A percentile compares a stretch with the other conserved stretches of the same genome.
phyloP scores from a whole-genome alignment of 805 yeast species.

The Saccharomycopsis malanga region DNA sequence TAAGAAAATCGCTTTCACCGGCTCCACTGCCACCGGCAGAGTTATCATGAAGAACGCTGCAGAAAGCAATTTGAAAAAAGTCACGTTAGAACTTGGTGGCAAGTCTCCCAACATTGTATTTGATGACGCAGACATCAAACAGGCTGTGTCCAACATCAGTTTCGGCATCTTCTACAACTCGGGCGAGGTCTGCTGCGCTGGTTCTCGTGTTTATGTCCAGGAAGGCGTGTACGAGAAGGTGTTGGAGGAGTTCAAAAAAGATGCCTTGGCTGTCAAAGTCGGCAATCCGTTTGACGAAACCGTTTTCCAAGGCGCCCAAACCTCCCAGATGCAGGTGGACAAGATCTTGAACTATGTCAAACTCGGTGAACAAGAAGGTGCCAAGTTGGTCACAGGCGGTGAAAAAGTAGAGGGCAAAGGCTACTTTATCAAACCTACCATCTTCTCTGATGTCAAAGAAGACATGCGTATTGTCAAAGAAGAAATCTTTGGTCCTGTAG shows the following conservation, averaged over 20 bases:
- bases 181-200: constrained; percentile 95
- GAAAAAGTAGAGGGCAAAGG: constrained; percentile 54
- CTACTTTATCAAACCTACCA: constrained; percentile 64
- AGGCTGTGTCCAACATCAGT: constrained; percentile 68
- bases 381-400: constrained; percentile 67
- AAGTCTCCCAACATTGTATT: constrained; percentile 89
- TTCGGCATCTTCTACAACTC: constrained; percentile 86
- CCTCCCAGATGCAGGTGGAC: constrained; percentile 70
- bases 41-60: constrained; percentile 76
- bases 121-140: constrained; percentile 74
- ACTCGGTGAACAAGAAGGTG: constrained; percentile 78
- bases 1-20: constrained; percentile 91
- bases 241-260: constrained; percentile 48
- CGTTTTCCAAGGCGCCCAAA: constrained; percentile 88
- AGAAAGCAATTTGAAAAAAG: constrained; percentile 75
- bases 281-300: constrained; percentile 82
- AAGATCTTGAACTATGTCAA: constrained; percentile 74
- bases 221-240: constrained; percentile 77
- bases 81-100: constrained; percentile 93
- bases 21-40: constrained; percentile 91
- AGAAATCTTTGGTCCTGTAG: constrained; percentile 90
- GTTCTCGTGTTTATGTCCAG: constrained; percentile 86
- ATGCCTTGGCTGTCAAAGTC: constrained; percentile 50
- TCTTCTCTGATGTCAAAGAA: constrained; percentile 64
- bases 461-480: constrained; percentile 64